A percentile compares a stretch with the other conserved stretches of the same genome.
Conservation (phyloP, 352 stramenopile genomes). For the Pythium grandisporangium region DNA sequence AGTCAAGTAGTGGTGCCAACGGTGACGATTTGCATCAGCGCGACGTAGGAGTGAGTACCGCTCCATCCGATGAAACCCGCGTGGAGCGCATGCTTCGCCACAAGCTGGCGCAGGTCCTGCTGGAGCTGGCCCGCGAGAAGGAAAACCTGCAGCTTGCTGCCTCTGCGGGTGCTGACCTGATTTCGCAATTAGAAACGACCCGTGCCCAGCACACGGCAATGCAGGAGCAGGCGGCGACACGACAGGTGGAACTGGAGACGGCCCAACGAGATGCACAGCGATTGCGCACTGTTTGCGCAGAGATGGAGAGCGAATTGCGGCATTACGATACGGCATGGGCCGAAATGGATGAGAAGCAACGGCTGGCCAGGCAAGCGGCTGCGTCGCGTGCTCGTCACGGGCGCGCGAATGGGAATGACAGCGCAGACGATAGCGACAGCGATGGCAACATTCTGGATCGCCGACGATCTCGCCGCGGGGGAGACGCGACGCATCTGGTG, state of each 20-base stretch:
- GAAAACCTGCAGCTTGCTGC: slow-evolving; percentile 38
- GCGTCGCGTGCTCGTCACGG: too few relatives aligned
- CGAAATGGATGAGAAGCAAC: background rate
- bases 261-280: slow-evolving; percentile 10
- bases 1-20: too few relatives aligned
- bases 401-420: too few relatives aligned
- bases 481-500: too few relatives aligned
- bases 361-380: too few relatives aligned
- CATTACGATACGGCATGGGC: background rate
- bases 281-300: slow-evolving; percentile 16
- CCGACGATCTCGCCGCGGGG: too few relatives aligned
- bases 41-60: background rate
- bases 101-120: slow-evolving; percentile 23
- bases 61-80: too few relatives aligned
- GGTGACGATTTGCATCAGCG: too few relatives aligned
- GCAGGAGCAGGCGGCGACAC: slow-evolving; percentile 15
- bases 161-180: slow-evolving; percentile 32
- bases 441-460: too few relatives aligned
- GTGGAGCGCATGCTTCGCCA: slow-evolving; percentile 22
- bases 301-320: slow-evolving; percentile 20
- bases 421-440: too few relatives aligned
- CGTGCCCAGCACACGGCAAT: slow-evolving; percentile 16
- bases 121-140: slow-evolving; percentile 33
- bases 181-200: slow-evolving; percentile 25
- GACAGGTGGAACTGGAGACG: slow-evolving; percentile 11